Conservation (phyloP, 768 basidiomycete genomes). For the Termitomyces sp. region DNA sequence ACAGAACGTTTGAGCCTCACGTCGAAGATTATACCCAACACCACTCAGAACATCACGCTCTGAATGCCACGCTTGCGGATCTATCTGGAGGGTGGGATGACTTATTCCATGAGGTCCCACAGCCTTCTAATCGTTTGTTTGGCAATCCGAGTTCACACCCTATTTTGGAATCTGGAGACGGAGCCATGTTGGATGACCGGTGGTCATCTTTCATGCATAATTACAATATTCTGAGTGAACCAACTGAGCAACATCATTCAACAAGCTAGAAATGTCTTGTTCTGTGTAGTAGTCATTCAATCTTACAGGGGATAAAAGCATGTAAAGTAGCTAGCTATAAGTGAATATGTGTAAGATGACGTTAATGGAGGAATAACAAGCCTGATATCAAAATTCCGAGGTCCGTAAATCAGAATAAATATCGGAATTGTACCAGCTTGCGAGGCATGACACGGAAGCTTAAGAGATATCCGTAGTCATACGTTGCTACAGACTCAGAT, state of each 20-base stretch:
- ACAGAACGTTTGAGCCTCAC: not conserved
- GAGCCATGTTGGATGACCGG: slow-evolving; percentile 30
- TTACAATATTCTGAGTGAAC: slow-evolving; percentile 21
- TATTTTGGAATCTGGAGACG: slow-evolving; percentile 11
- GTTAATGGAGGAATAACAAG: not conserved
- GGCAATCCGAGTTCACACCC: slow-evolving; percentile 4
- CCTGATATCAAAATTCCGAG: no score
- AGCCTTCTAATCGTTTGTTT: slow-evolving; percentile 15
- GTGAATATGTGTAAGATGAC: not conserved
- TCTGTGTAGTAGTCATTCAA: not conserved
- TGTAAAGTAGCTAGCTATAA: not conserved
- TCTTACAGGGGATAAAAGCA: not conserved
- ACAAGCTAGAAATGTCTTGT: not conserved
- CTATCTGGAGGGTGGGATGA: slow-evolving; percentile 33
- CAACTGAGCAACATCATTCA: slow-evolving; percentile 3
- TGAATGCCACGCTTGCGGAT: slow-evolving; percentile 23
- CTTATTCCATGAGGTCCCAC: slow-evolving; percentile 32
- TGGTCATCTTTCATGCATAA: slow-evolving; percentile 38
- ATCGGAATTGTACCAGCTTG: not conserved
- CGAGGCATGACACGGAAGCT: no score
- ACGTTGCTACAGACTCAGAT: not conserved
- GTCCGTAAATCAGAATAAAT: not conserved
- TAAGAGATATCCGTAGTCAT: not conserved
- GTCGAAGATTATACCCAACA: not conserved
- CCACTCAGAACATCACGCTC: not conserved